Base-by-base conservation (phyloP, 495 filamentous ascomycete genomes). In the Penicillium antarcticum region DNA sequence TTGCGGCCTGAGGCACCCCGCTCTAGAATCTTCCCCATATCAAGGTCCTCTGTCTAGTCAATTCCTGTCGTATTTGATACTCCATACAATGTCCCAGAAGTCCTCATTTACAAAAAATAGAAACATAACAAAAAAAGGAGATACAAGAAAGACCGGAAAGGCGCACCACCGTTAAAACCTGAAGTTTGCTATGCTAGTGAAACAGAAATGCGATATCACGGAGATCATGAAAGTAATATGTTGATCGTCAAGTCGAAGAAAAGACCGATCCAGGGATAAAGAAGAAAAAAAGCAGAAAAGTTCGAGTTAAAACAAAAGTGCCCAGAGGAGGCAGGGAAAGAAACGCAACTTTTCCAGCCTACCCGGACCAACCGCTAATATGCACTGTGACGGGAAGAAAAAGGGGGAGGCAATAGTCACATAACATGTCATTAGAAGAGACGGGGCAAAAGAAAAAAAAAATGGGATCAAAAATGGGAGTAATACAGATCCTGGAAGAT, bases 371-470 rank as follows among this genome's bases (percentile, higher is more conserved):
- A 75, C 70, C 71, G 71, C 71, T 75, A 73, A 70, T 68, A 75
- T 73, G 71, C 71, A 75, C 54, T 64, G 70, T 73, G 68, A 71
- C 68, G 53, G 42, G 51, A 44, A 58, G 53, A 45, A 58, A 61
- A 61, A 26, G 42, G 47, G 42, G 42, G 45, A 55, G 53, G 44
- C 47, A 39, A 55, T 34, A 63, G 65, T 64, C 71, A 73, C 71
- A 62, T 75, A 74, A 70, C 71, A 72, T 75, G 70, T 75, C 71
- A 75, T 75, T 70, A 74, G 48, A 57, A 54, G 45, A 52, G 38
- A 49, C 47, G 41, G 47, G 42, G 43, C 46, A 54, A 48, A 52
- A 57, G 46, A 47, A 29, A 36, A 47, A 42, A 40, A 44, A 43
- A 56, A 34, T n/a, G 33, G 44, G 52, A 52, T 67, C 62, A 72